These are phyloP conservation scores for Malus sieversii DNA, from an alignment of 306 rosid species.

Conservation along the genomic window DNA sequence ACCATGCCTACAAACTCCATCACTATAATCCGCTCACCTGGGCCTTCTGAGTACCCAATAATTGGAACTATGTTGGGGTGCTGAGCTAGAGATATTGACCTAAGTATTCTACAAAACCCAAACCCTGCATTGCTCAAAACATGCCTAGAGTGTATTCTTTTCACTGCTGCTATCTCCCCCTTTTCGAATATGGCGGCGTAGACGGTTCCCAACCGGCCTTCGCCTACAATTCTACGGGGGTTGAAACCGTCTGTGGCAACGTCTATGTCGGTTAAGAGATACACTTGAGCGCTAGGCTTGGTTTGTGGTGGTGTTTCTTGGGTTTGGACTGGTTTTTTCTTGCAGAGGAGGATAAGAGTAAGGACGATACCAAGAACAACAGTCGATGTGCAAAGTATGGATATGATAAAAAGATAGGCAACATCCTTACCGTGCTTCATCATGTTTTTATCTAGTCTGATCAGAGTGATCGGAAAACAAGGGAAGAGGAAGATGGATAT, in stretches of 20 bases:
- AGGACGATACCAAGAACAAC: constrained; percentile 36
- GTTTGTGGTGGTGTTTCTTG: constrained; percentile 36
- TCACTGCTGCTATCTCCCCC: constrained; percentile 48
- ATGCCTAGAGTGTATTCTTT: constrained; percentile 59
- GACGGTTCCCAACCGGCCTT: constrained; percentile 73
- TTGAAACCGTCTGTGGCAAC: constrained; percentile 77
- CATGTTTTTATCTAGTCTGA: neutral
- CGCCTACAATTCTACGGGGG: constrained; percentile 52
- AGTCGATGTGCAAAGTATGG: constrained; percentile 36
- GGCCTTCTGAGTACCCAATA: constrained; percentile 73
- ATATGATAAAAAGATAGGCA: constrained; percentile 40
- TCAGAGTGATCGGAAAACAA: constrained; percentile 9
- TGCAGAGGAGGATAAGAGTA: constrained; percentile 39
- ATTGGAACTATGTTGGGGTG: constrained; percentile 74
- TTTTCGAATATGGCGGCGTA: constrained; percentile 49
- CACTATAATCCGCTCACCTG: constrained; percentile 73
- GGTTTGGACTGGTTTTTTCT: constrained; percentile 43
- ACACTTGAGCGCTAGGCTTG: constrained; percentile 41
- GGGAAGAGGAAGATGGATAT: constrained; percentile 20
- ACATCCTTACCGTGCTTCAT: constrained; percentile 40
- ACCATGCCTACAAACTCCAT: constrained; percentile 56
- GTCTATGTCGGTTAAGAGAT: constrained; percentile 44
- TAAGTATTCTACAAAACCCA: constrained; percentile 51
- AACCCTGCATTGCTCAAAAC: constrained; percentile 72
- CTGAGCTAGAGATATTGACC: constrained; percentile 60